phyloP scores from a whole-genome alignment of 352 stramenopile genomes.

The Globisporangium ultimum region DNA sequence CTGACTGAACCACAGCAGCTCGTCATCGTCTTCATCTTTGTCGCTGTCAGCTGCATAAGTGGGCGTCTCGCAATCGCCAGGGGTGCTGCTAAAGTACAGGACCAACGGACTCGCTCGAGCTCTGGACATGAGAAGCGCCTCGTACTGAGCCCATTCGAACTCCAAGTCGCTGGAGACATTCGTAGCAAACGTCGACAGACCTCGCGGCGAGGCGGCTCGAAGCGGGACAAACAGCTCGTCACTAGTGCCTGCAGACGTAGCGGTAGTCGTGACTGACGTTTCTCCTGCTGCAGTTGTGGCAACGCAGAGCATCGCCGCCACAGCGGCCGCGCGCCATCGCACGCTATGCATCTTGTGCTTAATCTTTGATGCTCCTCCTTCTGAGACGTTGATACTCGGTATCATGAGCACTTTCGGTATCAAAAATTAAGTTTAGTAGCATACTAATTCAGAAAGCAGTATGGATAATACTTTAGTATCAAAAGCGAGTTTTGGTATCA shows the following conservation, averaged over 20 bases:
- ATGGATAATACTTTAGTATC: too few relatives aligned
- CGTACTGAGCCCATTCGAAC: conserved; percentile 7
- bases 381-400: too few relatives aligned
- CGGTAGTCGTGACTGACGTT: background rate
- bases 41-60: background rate
- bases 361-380: too few relatives aligned
- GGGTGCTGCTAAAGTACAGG: conserved; percentile 7
- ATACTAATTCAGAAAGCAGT: too few relatives aligned
- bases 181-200: conserved; percentile 4
- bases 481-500: too few relatives aligned
- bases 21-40: background rate
- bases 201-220: background rate
- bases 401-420: too few relatives aligned
- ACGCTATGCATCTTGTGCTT: too few relatives aligned
- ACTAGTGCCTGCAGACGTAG: background rate
- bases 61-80: background rate
- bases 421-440: too few relatives aligned
- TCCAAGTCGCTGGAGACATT: background rate
- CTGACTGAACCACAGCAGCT: background rate
- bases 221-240: background rate
- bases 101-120: background rate
- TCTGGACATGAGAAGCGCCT: conserved; percentile 5
- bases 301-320: background rate
- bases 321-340: too few relatives aligned
- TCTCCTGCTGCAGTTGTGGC: background rate